Evolutionary conservation across 495 filamentous ascomycete species (phyloP).

Genomic region (Jackrogersella minutella): DNA sequence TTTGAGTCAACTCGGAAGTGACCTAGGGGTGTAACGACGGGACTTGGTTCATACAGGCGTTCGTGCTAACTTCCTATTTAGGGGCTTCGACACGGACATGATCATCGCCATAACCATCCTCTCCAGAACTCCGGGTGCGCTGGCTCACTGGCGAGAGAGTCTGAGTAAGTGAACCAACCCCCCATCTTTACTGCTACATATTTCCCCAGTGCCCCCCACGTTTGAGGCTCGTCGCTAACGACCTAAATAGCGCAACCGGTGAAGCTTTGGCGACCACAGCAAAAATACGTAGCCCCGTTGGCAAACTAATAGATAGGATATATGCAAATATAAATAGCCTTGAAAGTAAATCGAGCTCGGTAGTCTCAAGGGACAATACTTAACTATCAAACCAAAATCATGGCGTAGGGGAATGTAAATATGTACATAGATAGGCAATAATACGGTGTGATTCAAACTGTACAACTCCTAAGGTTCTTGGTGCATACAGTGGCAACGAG

Average conservation of each 20-base stretch:
- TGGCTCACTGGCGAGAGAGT: constrained; percentile 47
- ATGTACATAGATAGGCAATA: background rate
- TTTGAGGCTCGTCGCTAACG: constrained; percentile 12
- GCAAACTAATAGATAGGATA: constrained; percentile 27
- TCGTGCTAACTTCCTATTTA: constrained; percentile 11
- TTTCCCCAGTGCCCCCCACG: background rate
- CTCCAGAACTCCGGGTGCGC: constrained; percentile 39
- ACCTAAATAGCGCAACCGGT: constrained; percentile 38
- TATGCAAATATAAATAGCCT: background rate
- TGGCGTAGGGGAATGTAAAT: background rate
- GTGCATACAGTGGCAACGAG: too few relatives aligned
- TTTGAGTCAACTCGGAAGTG: background rate
- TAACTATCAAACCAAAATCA: background rate
- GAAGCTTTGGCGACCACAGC: constrained; percentile 42
- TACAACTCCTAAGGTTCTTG: background rate
- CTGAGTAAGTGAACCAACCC: constrained; percentile 33
- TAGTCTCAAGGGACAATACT: background rate
- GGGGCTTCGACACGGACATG: constrained; percentile 41
- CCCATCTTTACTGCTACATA: background rate
- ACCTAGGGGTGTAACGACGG: background rate
- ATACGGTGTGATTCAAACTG: background rate
- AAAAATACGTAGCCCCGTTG: constrained; percentile 38
- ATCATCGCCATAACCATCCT: constrained; percentile 43
- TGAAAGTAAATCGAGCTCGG: background rate
- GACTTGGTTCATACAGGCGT: constrained; percentile 3